These are phyloP conservation scores for Solanum lycopersicoides DNA, from an alignment of 257 asterid species.

Conservation along the genomic window DNA sequence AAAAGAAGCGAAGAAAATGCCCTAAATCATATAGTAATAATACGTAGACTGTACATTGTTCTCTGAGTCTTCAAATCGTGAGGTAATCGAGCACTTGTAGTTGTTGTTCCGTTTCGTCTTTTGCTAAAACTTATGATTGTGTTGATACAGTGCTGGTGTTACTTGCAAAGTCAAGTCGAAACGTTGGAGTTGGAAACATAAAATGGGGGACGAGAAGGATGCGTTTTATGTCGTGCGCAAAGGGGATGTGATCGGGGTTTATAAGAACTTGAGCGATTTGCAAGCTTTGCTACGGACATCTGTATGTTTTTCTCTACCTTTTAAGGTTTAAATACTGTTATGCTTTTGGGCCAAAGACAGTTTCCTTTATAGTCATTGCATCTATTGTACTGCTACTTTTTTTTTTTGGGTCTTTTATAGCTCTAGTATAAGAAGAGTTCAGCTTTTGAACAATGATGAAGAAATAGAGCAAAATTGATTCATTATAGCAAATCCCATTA, in stretches of 20 bases:
- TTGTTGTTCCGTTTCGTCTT: neutral
- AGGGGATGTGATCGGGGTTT: conserved; percentile 66
- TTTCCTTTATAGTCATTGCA: neutral
- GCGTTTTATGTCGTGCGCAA: conserved; percentile 78
- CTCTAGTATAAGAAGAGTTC: neutral
- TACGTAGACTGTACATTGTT: neutral
- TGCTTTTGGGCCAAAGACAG: neutral
- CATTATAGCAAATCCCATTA: neutral
- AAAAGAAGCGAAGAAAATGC: neutral
- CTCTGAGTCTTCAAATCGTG: neutral
- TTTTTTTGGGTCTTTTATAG: neutral
- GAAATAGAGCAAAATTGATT: neutral
- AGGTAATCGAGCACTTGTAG: neutral
- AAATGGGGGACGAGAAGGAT: conserved; percentile 83
- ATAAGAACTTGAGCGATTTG: conserved; percentile 82
- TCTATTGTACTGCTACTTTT: neutral
- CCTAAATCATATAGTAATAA: neutral
- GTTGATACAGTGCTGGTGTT: neutral
- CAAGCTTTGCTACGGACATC: conserved; percentile 64
- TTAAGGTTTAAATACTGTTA: neutral
- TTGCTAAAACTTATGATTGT: neutral
- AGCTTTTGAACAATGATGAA: neutral
- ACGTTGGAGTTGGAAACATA: neutral
- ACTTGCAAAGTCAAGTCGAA: neutral
- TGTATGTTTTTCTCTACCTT: conserved; percentile 26